These are phyloP conservation scores for Fusarium buharicum DNA, from an alignment of 2,329 filamentous ascomycete genomes.

Conservation along the genomic window DNA sequence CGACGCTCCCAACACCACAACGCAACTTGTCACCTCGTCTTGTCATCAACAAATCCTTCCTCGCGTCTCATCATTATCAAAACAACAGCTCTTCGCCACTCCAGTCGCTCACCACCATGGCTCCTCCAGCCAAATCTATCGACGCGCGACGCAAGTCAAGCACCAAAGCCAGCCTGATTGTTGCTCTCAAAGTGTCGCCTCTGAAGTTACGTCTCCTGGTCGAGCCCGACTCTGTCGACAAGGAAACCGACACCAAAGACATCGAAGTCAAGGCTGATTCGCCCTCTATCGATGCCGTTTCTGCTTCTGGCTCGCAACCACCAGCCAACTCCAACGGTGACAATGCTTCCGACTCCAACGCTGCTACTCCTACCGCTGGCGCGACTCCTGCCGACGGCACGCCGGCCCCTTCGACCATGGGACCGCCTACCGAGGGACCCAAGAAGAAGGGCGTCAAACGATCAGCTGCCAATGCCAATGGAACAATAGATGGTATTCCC, in stretches of 20 bases:
- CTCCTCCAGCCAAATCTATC: constrained; percentile 49
- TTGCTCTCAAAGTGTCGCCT: constrained; percentile 65
- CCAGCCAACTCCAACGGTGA: constrained; percentile 60
- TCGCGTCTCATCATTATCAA: constrained; percentile 20
- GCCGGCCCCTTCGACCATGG: constrained; percentile 66
- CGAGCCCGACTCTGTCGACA: constrained; percentile 56
- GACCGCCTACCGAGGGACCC: constrained; percentile 66
- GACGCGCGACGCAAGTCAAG: constrained; percentile 54
- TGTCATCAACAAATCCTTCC: constrained; percentile 13
- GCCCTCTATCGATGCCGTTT: constrained; percentile 55
- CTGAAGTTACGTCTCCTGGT: constrained; percentile 62
- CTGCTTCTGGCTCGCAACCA: constrained; percentile 48
- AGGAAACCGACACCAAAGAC: constrained; percentile 56
- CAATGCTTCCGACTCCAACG: constrained; percentile 68
- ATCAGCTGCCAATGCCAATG: constrained; percentile 72
- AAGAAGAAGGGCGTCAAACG: constrained; percentile 83
- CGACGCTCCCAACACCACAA: constrained; percentile 20
- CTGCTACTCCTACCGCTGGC: constrained; percentile 66
- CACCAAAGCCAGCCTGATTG: constrained; percentile 52
- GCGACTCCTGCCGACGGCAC: constrained; percentile 62
- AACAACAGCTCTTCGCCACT: constrained; percentile 25
- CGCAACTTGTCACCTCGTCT: constrained; percentile 1
- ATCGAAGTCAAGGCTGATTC: constrained; percentile 56
- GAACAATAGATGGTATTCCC: constrained; percentile 68
- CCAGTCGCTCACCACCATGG: constrained; percentile 45